These are phyloP conservation scores for Zizania palustris DNA, from an alignment of 202 grass and related monocot species.

Conservation along the genomic window DNA sequence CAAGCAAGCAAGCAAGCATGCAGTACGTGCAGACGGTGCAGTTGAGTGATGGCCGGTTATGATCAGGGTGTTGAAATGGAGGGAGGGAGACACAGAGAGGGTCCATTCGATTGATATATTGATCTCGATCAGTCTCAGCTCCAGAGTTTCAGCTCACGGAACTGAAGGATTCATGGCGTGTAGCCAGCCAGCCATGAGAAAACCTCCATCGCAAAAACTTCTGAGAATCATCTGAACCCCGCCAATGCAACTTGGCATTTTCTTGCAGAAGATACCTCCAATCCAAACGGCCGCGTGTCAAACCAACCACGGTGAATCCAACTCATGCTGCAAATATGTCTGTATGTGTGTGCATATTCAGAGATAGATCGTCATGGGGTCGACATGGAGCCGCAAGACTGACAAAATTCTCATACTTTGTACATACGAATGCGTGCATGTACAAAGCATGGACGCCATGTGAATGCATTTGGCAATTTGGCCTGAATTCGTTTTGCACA, in stretches of 20 bases:
- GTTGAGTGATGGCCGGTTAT: neutral
- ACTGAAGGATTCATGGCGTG: neutral
- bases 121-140: no score
- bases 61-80: neutral
- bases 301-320: no score
- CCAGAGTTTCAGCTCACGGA: neutral
- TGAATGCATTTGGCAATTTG: neutral
- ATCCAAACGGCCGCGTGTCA: no score
- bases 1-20: conserved; percentile 12
- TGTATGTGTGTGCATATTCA: neutral
- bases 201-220: neutral
- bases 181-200: neutral
- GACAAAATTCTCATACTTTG: conserved; percentile 48
- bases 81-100: no score
- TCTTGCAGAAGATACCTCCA: neutral
- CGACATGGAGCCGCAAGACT: conserved; percentile 37
- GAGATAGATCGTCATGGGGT: neutral
- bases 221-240: conserved; percentile 24
- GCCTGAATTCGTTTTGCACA: conserved; percentile 41
- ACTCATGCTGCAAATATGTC: neutral
- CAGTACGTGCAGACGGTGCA: neutral
- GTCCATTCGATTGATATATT: neutral
- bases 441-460: conserved; percentile 28
- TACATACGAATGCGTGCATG: neutral
- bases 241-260: conserved; percentile 24